Base-by-base conservation (phyloP, 345 rosid species). In the Aquilaria yunnanensis region DNA sequence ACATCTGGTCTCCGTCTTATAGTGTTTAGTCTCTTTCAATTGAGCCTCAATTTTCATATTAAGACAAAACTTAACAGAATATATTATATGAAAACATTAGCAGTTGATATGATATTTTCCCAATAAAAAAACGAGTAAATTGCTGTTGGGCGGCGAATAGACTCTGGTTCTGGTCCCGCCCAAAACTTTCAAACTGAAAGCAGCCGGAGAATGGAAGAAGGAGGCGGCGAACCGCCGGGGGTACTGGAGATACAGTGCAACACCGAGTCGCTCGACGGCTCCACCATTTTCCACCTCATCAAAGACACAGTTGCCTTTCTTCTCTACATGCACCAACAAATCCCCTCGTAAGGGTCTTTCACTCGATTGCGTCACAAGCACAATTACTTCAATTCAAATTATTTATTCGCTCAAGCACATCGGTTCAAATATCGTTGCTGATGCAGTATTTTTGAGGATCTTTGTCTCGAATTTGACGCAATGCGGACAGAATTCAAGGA, bases 271-370 rank as follows among this genome's bases (percentile, higher is more conserved):
- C 60, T 88, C 12, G 79, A 76, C 61, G 67, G 64, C 76, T 78
- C 91, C 41, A 64, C 71, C 34, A 61, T 81, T 63, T 88, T 77
- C 78, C 93, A 86, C 72, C 70, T 90, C 74, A 69, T 83, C 74
- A 86, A 76, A 58, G 86, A 81, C 70, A 67, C 81, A 54, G 32
- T 84, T 32, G 97, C 81, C 67, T 90, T 90, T 74, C 73, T 85
- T 61, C 96, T 94, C 79, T 94, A 81, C 69, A 90, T 90, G 99
- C 92, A 90, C 71, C 96, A 85, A 77, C 97, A 94, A 83, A 90
- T 94, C 74, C 96, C 99, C 61, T 83, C 86, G 95, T 94, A 50
- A 54, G 88, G 62, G 60, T 30, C 58, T 64, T 49, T 51, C 16
- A 16, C 48, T 66, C n/a, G 4, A 33, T 31, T 16, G 16, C 16